Evolutionary conservation across 192 early-diverging fungal genomes (phyloP).

Genomic region (Podila horticola): DNA sequence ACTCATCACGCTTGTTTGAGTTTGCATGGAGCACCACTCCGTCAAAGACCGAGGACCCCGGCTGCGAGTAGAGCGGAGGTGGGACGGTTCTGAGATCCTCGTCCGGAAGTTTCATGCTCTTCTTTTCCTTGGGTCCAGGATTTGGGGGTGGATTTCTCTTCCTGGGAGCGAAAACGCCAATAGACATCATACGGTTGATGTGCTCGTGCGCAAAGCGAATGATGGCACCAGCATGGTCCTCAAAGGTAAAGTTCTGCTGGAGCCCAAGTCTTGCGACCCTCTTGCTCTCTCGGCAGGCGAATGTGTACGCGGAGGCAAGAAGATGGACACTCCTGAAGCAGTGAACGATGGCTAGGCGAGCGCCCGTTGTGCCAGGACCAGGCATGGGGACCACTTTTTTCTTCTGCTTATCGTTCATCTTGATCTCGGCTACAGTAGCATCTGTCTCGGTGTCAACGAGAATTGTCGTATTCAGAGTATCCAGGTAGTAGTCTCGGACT

Average conservation of each 20-base stretch:
- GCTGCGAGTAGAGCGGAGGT: background rate
- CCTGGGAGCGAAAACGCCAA: conserved; percentile 7
- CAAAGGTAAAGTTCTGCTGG: conserved; percentile 30
- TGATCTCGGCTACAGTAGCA: conserved; percentile 34
- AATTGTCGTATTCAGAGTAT: conserved; percentile 7
- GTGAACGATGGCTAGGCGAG: conserved; percentile 24
- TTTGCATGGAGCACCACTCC: background rate
- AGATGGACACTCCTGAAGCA: conserved; percentile 48
- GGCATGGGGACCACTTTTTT: conserved; percentile 24
- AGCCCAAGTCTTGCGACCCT: conserved; percentile 7
- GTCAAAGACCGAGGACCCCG: background rate
- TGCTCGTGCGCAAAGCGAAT: conserved; percentile 45
- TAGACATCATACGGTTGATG: conserved; percentile 48
- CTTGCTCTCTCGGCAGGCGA: conserved; percentile 18
- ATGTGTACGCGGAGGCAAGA: conserved; percentile 27
- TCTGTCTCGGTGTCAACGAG: conserved; percentile 9
- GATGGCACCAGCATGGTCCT: conserved; percentile 43
- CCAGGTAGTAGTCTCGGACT: conserved; percentile 41
- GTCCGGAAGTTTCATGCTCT: background rate
- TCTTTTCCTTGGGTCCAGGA: background rate
- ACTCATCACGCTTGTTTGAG: background rate
- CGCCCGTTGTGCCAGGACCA: conserved; percentile 26
- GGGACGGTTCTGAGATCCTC: background rate
- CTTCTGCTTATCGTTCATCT: conserved; percentile 34
- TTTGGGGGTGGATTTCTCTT: background rate